Percentiles rank a stretch among this genome's conserved stretches.
Evolutionary conservation across 176 grass and related monocot genomes (phyloP).

Genomic region (Oryza glumipatula): DNA sequence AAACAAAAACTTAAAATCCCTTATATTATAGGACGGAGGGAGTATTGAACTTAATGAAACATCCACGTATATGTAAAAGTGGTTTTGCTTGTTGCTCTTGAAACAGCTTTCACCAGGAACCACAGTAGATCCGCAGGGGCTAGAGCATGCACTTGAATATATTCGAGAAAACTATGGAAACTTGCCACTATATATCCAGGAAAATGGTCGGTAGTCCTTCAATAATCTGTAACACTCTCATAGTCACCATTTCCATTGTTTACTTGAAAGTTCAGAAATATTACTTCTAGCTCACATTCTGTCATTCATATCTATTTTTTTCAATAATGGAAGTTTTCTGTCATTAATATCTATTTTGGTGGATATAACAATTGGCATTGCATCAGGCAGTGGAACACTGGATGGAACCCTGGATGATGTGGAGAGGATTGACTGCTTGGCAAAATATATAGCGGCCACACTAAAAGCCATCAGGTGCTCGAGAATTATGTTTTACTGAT

Average conservation of each 20-base stretch:
- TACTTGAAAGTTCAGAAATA: not conserved
- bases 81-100: constrained; percentile 10
- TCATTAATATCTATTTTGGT: not conserved
- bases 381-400: constrained; percentile 28
- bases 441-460: constrained; percentile 41
- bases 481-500: not conserved
- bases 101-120: not conserved
- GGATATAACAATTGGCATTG: not conserved
- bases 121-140: constrained; percentile 34
- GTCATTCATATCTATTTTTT: not conserved
- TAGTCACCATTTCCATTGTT: not conserved
- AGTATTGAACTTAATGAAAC: not conserved
- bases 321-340: no score
- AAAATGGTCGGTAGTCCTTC: constrained; percentile 42
- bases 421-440: constrained; percentile 38
- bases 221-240: not conserved
- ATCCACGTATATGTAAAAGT: not conserved
- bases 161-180: constrained; percentile 50
- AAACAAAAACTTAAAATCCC: no score
- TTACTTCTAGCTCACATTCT: not conserved
- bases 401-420: constrained; percentile 46
- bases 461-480: constrained; percentile 47
- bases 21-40: no score
- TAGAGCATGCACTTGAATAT: constrained; percentile 45
- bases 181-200: constrained; percentile 49